Conservation (phyloP, 179 eudicot species). For the Heliamphora pulchella region DNA sequence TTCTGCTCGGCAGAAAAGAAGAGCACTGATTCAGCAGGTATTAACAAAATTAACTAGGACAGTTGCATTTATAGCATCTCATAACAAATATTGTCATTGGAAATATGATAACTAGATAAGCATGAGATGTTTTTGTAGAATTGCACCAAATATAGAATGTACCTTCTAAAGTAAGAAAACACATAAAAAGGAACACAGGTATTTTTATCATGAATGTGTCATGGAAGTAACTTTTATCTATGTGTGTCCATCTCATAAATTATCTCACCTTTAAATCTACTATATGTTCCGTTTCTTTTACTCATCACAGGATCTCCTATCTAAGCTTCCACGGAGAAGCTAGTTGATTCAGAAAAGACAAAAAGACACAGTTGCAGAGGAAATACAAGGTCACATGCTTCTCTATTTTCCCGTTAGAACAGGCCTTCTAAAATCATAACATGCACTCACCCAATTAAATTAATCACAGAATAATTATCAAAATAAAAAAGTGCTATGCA, state of each 20-base stretch:
- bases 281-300: background rate
- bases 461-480: too few species aligned
- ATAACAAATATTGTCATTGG: background rate
- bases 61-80: background rate
- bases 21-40: background rate
- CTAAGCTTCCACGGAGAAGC: background rate
- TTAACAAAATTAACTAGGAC: background rate
- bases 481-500: too few species aligned
- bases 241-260: conserved; percentile 2
- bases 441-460: too few species aligned
- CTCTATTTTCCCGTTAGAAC: too few species aligned
- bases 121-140: background rate
- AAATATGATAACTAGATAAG: background rate
- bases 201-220: background rate
- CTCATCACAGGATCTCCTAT: background rate
- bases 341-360: background rate
- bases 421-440: too few species aligned
- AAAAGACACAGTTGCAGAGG: background rate
- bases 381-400: background rate
- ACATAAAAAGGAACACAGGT: background rate
- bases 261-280: background rate
- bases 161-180: background rate
- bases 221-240: background rate
- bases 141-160: background rate
- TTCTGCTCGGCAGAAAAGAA: background rate